Evolutionary conservation across 2,329 filamentous ascomycete species (phyloP).

Genomic region (Triangularia verruculosa): DNA sequence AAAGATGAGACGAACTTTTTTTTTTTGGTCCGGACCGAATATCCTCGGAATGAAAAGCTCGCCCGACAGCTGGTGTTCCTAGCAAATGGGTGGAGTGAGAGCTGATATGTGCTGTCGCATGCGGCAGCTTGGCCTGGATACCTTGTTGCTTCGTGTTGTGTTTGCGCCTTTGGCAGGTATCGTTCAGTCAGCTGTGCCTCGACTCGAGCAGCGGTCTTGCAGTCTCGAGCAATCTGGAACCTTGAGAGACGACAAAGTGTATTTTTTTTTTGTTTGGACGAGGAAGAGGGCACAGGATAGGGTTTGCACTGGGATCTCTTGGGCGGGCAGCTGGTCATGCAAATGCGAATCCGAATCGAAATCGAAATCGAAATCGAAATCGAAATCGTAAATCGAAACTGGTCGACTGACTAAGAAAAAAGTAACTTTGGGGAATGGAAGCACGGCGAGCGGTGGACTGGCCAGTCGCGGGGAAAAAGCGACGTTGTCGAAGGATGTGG

Average conservation of each 20-base stretch:
- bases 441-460: background rate
- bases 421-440: background rate
- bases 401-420: conserved; percentile 16
- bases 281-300: background rate
- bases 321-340: background rate
- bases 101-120: conserved; percentile 4
- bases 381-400: background rate
- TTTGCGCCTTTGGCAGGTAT: background rate
- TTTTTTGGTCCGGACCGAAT: background rate
- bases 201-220: background rate
- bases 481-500: background rate
- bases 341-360: background rate
- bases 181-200: background rate
- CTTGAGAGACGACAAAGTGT: background rate
- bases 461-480: background rate
- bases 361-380: background rate
- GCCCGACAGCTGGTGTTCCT: background rate
- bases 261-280: background rate
- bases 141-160: background rate
- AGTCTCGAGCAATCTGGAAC: background rate
- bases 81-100: background rate
- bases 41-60: background rate
- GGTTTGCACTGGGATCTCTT: background rate
- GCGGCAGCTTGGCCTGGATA: background rate
- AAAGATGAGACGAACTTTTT: background rate